A percentile compares a stretch with the other conserved stretches of the same genome.
Conservation (phyloP, 2,329 filamentous ascomycete species). For the Apiospora malaysiana region DNA sequence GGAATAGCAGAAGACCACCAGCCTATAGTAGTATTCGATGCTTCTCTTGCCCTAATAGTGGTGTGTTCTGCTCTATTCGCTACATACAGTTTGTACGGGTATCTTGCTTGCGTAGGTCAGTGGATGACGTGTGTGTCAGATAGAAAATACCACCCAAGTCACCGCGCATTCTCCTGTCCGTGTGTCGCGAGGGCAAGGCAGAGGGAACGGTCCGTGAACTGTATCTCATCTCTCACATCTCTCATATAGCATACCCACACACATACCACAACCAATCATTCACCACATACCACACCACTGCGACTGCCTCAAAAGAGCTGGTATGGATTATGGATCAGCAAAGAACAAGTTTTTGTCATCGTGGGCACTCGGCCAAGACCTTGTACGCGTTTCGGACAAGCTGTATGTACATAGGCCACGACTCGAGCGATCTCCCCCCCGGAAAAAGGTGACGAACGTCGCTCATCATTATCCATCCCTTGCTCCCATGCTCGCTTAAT, state of each 20-base stretch:
- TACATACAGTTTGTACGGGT: neutral
- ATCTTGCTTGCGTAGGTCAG: neutral
- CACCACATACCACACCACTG: neutral
- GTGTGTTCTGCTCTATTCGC: neutral
- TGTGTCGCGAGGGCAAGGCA: neutral
- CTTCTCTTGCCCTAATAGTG: neutral
- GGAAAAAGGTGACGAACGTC: neutral
- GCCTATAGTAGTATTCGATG: neutral
- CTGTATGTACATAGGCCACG: neutral
- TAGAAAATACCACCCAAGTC: neutral
- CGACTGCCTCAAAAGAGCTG: neutral
- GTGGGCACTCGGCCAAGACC: neutral
- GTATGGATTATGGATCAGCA: too few relatives aligned
- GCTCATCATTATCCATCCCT: neutral
- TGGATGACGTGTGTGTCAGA: slow-evolving; percentile 16
- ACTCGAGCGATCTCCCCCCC: neutral
- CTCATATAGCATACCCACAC: neutral
- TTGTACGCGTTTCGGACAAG: slow-evolving; percentile 1
- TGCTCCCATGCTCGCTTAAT: neutral
- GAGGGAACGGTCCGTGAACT: neutral
- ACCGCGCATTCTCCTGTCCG: neutral
- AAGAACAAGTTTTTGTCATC: neutral
- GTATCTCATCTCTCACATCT: neutral
- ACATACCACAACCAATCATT: neutral
- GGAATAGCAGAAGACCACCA: neutral